These are phyloP conservation scores for Pseudonitzschia pungens DNA, from an alignment of 108 stramenopile genomes.

Conservation along the genomic window DNA sequence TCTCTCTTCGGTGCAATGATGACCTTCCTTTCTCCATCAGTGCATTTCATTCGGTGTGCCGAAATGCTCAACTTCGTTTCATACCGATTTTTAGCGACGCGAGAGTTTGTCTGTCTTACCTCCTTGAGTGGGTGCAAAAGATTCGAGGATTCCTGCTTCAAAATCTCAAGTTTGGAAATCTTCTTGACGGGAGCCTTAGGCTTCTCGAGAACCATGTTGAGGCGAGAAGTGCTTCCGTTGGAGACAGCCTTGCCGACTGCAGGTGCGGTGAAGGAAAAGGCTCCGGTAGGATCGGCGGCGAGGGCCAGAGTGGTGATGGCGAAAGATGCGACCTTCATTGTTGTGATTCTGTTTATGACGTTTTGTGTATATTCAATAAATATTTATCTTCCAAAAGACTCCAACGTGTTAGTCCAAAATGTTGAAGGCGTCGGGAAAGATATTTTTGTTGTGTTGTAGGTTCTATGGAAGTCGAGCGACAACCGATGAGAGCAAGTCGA, in stretches of 20 bases:
- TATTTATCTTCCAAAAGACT: neutral
- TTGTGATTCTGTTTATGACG: neutral
- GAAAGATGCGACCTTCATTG: conserved; percentile 27
- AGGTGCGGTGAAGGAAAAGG: conserved; percentile 3
- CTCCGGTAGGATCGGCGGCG: conserved; percentile 7
- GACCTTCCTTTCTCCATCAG: too few species aligned
- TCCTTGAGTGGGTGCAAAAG: conserved; percentile 69
- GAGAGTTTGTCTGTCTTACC: conserved; percentile 30
- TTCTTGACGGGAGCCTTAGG: conserved; percentile 52
- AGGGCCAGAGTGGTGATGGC: conserved; percentile 20
- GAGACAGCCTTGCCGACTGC: conserved; percentile 4
- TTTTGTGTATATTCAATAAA: neutral
- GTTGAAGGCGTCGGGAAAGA: neutral
- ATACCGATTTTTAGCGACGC: too few species aligned
- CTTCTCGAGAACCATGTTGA: conserved; percentile 73
- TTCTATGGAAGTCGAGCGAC: conserved; percentile 6
- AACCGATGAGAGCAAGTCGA: neutral
- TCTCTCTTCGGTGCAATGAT: too few species aligned
- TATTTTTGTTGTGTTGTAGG: neutral
- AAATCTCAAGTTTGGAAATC: conserved; percentile 74
- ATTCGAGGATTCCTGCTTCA: conserved; percentile 68
- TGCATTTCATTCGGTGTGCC: too few species aligned
- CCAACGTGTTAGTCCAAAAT: neutral
- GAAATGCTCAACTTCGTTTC: too few species aligned
- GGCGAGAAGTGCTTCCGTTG: neutral